These are phyloP conservation scores for Prunus armeniaca DNA, from an alignment of 306 rosid genomes.

Conservation along the genomic window DNA sequence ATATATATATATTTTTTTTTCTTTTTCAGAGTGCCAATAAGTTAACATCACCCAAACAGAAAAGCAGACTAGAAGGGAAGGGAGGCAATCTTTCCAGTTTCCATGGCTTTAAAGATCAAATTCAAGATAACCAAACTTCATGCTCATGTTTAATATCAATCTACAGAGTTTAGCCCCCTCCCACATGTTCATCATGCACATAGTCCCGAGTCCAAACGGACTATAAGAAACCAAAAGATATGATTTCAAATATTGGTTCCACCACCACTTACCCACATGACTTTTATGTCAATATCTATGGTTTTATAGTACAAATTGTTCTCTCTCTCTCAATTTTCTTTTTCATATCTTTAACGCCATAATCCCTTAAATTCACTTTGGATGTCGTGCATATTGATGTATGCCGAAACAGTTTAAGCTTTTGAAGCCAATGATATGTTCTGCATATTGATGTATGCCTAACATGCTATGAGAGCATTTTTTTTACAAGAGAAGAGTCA, in stretches of 20 bases:
- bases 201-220: neutral
- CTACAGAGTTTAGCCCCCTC: neutral
- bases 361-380: too few species aligned
- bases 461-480: too few species aligned
- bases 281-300: neutral
- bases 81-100: neutral
- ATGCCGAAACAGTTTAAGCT: too few species aligned
- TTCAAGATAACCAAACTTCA: neutral
- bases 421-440: too few species aligned
- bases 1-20: too few species aligned
- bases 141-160: neutral
- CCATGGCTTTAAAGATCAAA: neutral
- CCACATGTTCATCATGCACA: neutral
- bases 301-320: neutral
- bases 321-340: neutral
- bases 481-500: too few species aligned
- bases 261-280: neutral
- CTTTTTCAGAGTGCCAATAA: neutral
- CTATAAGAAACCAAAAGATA: neutral
- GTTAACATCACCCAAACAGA: neutral
- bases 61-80: neutral
- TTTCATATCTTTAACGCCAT: too few species aligned
- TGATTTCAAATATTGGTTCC: neutral
- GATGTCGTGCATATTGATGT: too few species aligned
- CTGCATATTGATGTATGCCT: too few species aligned